These are phyloP conservation scores for Fagopyrum tataricum DNA, from an alignment of 148 eudicot genomes.

Conservation along the genomic window DNA sequence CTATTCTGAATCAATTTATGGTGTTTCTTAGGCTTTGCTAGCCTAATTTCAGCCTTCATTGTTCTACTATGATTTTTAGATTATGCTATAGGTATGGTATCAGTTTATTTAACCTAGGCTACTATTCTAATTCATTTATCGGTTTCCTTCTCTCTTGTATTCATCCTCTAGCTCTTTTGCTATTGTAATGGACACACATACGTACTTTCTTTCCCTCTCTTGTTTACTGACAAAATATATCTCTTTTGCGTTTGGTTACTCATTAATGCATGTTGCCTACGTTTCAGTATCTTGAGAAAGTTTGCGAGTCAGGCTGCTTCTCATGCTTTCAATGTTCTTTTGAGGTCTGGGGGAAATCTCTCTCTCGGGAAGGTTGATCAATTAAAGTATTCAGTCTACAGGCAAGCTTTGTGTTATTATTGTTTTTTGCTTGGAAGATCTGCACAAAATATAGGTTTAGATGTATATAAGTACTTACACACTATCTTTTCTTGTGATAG, in stretches of 20 bases:
- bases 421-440: neutral
- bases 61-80: too few relatives aligned
- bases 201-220: too few relatives aligned
- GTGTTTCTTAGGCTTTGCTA: too few relatives aligned
- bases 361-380: slow-evolving; percentile 31
- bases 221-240: neutral
- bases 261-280: slow-evolving; percentile 17
- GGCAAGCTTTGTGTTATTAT: slow-evolving; percentile 36
- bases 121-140: too few relatives aligned
- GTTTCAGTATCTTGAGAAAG: slow-evolving; percentile 54
- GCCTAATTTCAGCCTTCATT: too few relatives aligned
- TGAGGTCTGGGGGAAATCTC: slow-evolving; percentile 28
- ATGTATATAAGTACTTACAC: neutral
- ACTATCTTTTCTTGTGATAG: slow-evolving; percentile 35
- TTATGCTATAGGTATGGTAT: too few relatives aligned
- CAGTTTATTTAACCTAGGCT: too few relatives aligned
- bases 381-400: slow-evolving; percentile 56
- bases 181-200: too few relatives aligned
- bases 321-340: slow-evolving; percentile 44
- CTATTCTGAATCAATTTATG: too few relatives aligned
- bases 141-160: too few relatives aligned
- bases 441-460: neutral
- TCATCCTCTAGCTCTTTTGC: too few relatives aligned
- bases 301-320: slow-evolving; percentile 60
- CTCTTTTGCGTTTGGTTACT: neutral